Conservation (phyloP, 768 basidiomycete species). For the Punctularia strigosozonata region DNA sequence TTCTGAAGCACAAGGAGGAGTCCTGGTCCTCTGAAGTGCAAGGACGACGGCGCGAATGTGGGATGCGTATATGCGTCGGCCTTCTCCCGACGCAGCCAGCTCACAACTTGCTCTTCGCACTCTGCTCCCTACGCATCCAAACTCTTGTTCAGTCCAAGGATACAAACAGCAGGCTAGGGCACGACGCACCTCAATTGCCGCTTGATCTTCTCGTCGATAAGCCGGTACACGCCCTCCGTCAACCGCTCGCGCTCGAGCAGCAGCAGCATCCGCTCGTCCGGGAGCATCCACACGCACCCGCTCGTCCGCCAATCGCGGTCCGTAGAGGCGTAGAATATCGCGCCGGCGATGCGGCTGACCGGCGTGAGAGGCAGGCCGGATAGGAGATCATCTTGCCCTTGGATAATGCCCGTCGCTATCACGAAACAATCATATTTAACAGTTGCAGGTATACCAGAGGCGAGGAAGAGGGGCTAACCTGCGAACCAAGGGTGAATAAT, state of each 20-base stretch:
- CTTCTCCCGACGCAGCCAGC: too few species aligned
- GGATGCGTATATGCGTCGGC: too few species aligned
- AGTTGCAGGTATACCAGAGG: not conserved
- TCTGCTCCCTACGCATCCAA: too few species aligned
- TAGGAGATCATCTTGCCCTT: too few species aligned
- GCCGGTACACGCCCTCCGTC: constrained; percentile 14
- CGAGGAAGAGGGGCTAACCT: constrained; percentile 8
- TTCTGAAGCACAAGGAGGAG: too few species aligned
- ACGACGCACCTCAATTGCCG: too few species aligned
- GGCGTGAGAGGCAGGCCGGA: constrained; percentile 19
- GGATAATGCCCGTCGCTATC: constrained; percentile 3
- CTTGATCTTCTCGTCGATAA: constrained; percentile 11
- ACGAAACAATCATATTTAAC: constrained; percentile 14
- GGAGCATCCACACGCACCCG: constrained; percentile 17
- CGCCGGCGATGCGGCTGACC: constrained; percentile 17
- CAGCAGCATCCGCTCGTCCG: constrained; percentile 17
- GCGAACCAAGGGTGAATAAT: constrained; percentile 20
- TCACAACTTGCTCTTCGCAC: too few species aligned
- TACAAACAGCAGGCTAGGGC: too few species aligned
- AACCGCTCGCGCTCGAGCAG: constrained; percentile 13
- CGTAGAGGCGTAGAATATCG: constrained; percentile 17
- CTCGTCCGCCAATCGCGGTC: constrained; percentile 14
- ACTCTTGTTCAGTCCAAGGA: too few species aligned
- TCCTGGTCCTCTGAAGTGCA: too few species aligned
- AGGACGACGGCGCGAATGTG: too few species aligned